Percentiles rank a stretch among this genome's conserved stretches.
Evolutionary conservation across 1,284 basidiomycete genomes (phyloP).

Genomic region (Fomitopsis schrenkii): DNA sequence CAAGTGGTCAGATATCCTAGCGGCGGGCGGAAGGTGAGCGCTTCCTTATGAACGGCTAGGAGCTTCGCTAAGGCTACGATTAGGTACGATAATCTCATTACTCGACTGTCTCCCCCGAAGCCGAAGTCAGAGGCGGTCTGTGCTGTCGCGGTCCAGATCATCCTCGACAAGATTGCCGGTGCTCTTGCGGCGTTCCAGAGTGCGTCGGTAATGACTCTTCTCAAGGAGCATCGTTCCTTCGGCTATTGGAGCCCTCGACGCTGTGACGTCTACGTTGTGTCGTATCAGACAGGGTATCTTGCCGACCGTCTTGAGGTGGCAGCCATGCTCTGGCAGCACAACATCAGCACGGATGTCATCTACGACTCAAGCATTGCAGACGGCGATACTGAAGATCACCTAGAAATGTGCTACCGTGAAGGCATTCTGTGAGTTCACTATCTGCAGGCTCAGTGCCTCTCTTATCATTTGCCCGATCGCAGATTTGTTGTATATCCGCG

Average conservation of each 20-base stretch:
- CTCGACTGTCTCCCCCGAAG: slow-evolving; percentile 56
- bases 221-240: slow-evolving; percentile 79
- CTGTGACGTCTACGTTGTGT: slow-evolving; percentile 83
- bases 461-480: slow-evolving; percentile 4
- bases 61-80: neutral
- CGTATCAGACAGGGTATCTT: slow-evolving; percentile 72
- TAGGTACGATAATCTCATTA: slow-evolving; percentile 76
- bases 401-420: slow-evolving; percentile 66
- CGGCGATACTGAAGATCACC: slow-evolving; percentile 57
- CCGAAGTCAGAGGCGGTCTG: slow-evolving; percentile 49
- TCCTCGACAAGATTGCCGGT: slow-evolving; percentile 75
- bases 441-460: neutral
- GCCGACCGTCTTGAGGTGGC: slow-evolving; percentile 78
- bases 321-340: slow-evolving; percentile 74
- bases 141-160: slow-evolving; percentile 75
- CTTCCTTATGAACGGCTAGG: neutral
- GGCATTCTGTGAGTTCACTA: slow-evolving; percentile 63
- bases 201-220: slow-evolving; percentile 60
- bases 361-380: slow-evolving; percentile 70
- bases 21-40: slow-evolving; percentile 72
- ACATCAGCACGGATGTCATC: slow-evolving; percentile 85
- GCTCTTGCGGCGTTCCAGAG: slow-evolving; percentile 72
- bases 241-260: slow-evolving; percentile 84
- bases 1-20: slow-evolving; percentile 71
- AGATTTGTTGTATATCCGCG: slow-evolving; percentile 74